Base-by-base conservation (phyloP, 1,139 yeast genomes). In the Suhomyces atakaporum region DNA sequence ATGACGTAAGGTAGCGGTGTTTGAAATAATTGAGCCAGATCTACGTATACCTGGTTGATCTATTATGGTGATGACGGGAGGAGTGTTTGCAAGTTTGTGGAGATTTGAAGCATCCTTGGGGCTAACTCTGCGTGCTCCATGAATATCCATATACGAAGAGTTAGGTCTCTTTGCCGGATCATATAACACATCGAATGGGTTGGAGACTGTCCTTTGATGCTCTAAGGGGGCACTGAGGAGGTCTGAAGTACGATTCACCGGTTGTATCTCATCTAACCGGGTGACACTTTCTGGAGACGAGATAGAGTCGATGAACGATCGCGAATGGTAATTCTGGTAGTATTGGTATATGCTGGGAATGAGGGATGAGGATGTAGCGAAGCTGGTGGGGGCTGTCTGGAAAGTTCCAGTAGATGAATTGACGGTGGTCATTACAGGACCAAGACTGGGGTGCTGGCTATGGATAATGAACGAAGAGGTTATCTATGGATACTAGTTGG, bases 1-100 rank as follows among this genome's bases (percentile, higher is more conserved):
- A 38, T 61, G 58, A 30, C 69, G 44, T 3, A 67, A 28, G 0
- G 70, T 54, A 2, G 71, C 71, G 15, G 51, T 42, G 14, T 53
- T 45, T 2, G 74, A 67, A 2, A 63, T 44, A 0, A 66, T 44
- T 2, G 72, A 65, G 2, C 63, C 63, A 0, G 63, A 39, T 31
- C 71, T 43, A 13, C 50, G 47, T 37, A 45, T 19, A 26, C 36
- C 25, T 9, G 37, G 40, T 21, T 56, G 54, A 24, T 61, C 66
- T 1, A 67, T 53, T 14, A 62, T 41, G 0, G 73, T 66, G 12
- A 56, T 51, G 1, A 42, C 42, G 5, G 58, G 53, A 9, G 41
- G 25, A 9, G 29, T 21, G 5, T 25, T 14, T 8, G 22, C n/a
- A 15, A 12, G 22, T 21, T 16, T 22, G 16, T 27, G 35, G 27